Conservation (phyloP, 768 basidiomycete genomes). For the Tremella fuciformis region DNA sequence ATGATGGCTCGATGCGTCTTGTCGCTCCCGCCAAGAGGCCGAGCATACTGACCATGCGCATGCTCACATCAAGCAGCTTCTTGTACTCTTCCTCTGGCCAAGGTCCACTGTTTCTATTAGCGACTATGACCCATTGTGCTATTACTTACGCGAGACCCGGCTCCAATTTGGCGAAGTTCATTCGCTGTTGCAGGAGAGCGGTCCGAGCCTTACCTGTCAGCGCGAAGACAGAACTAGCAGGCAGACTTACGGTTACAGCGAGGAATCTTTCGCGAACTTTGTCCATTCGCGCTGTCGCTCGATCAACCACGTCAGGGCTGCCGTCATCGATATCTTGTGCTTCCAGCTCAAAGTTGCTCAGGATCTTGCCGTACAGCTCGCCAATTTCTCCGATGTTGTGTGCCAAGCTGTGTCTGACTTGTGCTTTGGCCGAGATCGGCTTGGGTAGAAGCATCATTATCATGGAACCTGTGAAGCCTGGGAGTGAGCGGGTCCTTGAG, state of each 20-base stretch:
- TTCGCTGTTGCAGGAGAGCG: conserved; percentile 21
- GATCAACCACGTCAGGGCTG: conserved; percentile 19
- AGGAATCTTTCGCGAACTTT: conserved; percentile 39
- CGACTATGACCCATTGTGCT: conserved; percentile 5
- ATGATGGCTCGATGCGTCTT: conserved; percentile 54
- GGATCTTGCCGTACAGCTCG: conserved; percentile 53
- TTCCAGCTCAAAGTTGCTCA: conserved; percentile 52
- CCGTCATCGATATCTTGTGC: conserved; percentile 19
- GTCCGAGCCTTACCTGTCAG: conserved; percentile 18
- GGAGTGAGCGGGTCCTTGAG: too few relatives aligned
- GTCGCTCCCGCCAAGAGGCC: conserved; percentile 53
- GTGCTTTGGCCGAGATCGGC: conserved; percentile 57
- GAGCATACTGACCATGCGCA: conserved; percentile 55
- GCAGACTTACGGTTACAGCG: conserved; percentile 33
- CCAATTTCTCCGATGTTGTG: conserved; percentile 54
- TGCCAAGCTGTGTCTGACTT: conserved; percentile 57
- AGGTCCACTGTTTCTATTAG: conserved; percentile 55
- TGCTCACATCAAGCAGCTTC: conserved; percentile 54
- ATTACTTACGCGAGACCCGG: conserved; percentile 29
- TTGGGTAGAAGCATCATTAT: conserved; percentile 60
- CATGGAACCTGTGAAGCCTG: conserved; percentile 58
- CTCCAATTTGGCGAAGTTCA: conserved; percentile 30
- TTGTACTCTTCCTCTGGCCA: conserved; percentile 60
- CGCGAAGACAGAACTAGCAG: neutral
- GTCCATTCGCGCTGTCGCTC: conserved; percentile 13